Base-by-base conservation (phyloP, 1,284 basidiomycete species). In the Cerrena zonata region DNA sequence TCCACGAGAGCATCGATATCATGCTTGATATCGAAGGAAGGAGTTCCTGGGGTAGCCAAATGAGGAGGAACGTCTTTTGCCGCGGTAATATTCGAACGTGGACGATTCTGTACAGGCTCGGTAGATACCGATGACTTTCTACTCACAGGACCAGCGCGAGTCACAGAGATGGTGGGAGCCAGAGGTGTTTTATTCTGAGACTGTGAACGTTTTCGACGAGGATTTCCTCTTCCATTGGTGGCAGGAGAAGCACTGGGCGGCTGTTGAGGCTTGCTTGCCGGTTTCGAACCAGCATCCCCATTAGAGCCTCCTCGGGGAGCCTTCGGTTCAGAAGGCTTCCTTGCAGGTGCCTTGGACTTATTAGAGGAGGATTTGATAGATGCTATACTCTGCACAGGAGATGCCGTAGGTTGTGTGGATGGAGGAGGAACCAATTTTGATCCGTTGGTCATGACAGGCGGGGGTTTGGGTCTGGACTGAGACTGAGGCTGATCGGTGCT, bases 1-100 rank as follows among this genome's bases (percentile, higher is more conserved):
- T 89, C 84, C 7, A 87, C 85, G 5, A 88, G 71, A 15, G 78
- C 79, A 63, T 86, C 81, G 47, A 88, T 82, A 56, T 84, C 75
- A 48, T 76, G 73, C 49, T 76, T 75, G 62, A 80, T 71, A 54
- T 79, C 77, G 50, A 73, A 72, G 23, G 72, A 61, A 37, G 66
- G 69, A 3, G 67, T 63, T 34, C 60, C 58, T 18, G 52, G 43
- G 5, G 61, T 49, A 4, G 56, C 62, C n/a, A 83, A 69, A 55
- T 84, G 84, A 5, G 82, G 82, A 25, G 83, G 84, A 3, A 75
- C 61, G 58, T 85, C 82, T 61, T 82, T 84, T 19, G 68, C 58
- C 39, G 58, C 48, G n/a, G 52, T 50, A 15, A 57, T 19, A 46
- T 59, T 59, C 23, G 50, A 44, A 30, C 54, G 55, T n/a, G 54